Conservation (phyloP, 495 filamentous ascomycete species). For the Evernia prunastri region DNA sequence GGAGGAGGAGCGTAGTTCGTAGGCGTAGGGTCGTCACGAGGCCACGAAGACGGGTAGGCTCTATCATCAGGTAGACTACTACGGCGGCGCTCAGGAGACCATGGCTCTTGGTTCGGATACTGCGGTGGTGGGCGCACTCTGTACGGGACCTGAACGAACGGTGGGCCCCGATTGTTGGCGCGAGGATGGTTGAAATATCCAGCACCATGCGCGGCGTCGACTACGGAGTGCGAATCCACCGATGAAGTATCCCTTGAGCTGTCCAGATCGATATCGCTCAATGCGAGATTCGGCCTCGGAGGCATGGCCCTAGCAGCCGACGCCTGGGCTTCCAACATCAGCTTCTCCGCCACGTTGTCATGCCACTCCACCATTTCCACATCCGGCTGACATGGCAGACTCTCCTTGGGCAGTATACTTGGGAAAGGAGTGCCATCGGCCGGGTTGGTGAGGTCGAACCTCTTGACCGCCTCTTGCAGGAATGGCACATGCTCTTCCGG, state of each 20-base stretch:
- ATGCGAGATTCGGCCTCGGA: conserved; percentile 8
- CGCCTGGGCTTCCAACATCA: conserved; percentile 30
- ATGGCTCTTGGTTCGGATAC: conserved; percentile 8
- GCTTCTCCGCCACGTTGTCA: conserved; percentile 54
- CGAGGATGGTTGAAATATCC: conserved; percentile 16
- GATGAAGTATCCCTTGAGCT: conserved; percentile 21
- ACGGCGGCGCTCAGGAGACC: conserved; percentile 16
- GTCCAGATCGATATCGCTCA: conserved; percentile 18
- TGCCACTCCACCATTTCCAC: conserved; percentile 79
- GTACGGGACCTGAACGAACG: not conserved
- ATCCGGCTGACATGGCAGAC: conserved; percentile 71
- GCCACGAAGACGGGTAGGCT: conserved; percentile 9
- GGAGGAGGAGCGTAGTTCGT: not conserved
- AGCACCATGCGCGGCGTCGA: conserved; percentile 17
- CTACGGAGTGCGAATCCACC: conserved; percentile 18
- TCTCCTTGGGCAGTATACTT: conserved; percentile 62
- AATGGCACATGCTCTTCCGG: conserved; percentile 83
- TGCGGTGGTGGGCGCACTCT: conserved; percentile 8
- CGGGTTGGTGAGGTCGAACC: conserved; percentile 70
- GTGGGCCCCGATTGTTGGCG: not conserved
- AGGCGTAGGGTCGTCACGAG: conserved; percentile 3
- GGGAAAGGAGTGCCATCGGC: conserved; percentile 68
- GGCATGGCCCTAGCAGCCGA: conserved; percentile 9
- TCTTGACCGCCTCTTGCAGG: conserved; percentile 69
- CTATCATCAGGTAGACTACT: conserved; percentile 15